Percentiles rank a stretch among this genome's conserved stretches.
Evolutionary conservation across 768 basidiomycete genomes (phyloP).

Genomic region (Russula dissimulans): DNA sequence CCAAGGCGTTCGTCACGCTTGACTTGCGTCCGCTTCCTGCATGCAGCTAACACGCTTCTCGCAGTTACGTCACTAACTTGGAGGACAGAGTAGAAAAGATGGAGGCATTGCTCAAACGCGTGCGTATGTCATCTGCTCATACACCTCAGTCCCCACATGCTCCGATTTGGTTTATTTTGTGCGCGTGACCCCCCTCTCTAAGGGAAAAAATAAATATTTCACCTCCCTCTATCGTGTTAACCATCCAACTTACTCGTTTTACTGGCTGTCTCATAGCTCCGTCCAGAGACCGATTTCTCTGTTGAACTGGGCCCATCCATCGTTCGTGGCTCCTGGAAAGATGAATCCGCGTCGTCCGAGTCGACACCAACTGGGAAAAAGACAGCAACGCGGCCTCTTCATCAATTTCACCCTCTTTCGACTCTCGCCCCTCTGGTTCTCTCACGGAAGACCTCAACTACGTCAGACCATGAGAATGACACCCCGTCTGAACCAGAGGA

Average conservation of each 20-base stretch:
- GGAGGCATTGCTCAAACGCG: conserved; percentile 30
- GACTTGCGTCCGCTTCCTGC: not conserved
- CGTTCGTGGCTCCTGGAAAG: conserved; percentile 56
- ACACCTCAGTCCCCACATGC: not conserved
- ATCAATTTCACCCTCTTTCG: conserved; percentile 3
- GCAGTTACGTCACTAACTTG: conserved; percentile 28
- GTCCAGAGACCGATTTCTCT: conserved; percentile 52
- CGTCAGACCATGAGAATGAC: not conserved
- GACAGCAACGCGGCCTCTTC: not conserved
- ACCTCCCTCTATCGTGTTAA: conserved; percentile 3
- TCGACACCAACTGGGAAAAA: conserved; percentile 4
- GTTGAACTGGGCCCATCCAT: conserved; percentile 54
- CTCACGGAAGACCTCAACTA: not conserved
- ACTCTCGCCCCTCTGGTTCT: not conserved
- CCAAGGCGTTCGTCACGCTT: conserved; percentile 29
- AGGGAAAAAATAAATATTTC: conserved; percentile 12
- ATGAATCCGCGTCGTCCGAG: conserved; percentile 18
- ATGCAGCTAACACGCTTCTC: not conserved
- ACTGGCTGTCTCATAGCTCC: conserved; percentile 36
- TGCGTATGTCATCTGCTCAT: conserved; percentile 21
- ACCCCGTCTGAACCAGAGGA: conserved; percentile 3
- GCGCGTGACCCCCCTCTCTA: not conserved
- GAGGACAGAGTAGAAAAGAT: conserved; percentile 31
- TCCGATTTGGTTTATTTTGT: not conserved
- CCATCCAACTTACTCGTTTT: not conserved